These are phyloP conservation scores for Vigna reflexopilosa DNA, from an alignment of 306 rosid species.

Conservation along the genomic window DNA sequence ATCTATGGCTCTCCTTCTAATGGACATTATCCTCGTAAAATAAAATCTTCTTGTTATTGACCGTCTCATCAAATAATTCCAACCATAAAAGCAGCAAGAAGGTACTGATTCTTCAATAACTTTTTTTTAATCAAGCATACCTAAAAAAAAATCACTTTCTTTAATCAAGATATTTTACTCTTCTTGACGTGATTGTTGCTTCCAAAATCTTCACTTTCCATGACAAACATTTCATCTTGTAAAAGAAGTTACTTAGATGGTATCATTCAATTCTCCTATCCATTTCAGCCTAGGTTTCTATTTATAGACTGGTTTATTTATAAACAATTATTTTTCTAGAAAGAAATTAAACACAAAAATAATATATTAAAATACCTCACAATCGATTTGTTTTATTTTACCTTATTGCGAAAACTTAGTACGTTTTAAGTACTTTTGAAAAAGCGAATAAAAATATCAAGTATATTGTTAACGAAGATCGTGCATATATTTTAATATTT, in stretches of 20 bases:
- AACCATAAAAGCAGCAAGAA: constrained; percentile 4
- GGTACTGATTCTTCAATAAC: background rate
- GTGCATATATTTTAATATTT: too few relatives aligned
- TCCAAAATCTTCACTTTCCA: background rate
- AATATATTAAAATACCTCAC: too few relatives aligned
- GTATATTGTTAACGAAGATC: too few relatives aligned
- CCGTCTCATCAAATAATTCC: background rate
- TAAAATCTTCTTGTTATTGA: constrained; percentile 4
- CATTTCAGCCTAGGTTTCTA: background rate
- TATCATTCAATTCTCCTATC: background rate
- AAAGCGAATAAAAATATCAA: too few relatives aligned
- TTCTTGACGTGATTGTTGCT: background rate
- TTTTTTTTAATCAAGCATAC: background rate
- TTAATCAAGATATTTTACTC: constrained; percentile 20
- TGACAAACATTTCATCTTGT: background rate
- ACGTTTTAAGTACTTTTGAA: too few relatives aligned
- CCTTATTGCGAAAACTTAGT: too few relatives aligned
- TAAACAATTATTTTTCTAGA: too few relatives aligned
- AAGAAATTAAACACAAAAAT: too few relatives aligned
- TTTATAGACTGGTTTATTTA: background rate
- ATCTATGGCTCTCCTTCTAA: background rate
- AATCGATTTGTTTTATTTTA: too few relatives aligned
- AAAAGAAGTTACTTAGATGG: background rate
- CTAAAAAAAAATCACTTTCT: background rate
- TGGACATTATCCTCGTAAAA: background rate